phyloP scores from a whole-genome alignment of 2,329 filamentous ascomycete species.

The Dothideomycetes sp. region DNA sequence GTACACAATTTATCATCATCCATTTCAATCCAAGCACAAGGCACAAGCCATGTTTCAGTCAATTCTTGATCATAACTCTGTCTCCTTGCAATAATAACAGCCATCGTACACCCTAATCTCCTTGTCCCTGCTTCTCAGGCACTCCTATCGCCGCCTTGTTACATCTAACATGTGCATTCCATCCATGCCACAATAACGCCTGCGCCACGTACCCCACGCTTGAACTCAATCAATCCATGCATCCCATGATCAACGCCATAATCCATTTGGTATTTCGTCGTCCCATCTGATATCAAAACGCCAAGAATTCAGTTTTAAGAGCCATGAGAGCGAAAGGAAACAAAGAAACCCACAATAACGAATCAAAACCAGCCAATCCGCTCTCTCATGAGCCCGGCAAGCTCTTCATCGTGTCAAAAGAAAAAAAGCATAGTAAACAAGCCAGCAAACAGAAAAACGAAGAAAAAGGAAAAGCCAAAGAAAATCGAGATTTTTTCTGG shows the following conservation, averaged over 20 bases:
- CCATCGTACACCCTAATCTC: constrained; percentile 6
- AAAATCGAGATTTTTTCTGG: constrained; percentile 7
- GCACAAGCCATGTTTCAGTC: constrained; percentile 8
- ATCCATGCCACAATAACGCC: constrained; percentile 8
- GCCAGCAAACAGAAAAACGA: constrained; percentile 3
- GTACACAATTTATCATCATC: too few relatives aligned
- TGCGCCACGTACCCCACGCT: constrained; percentile 11
- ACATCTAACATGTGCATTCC: constrained; percentile 7
- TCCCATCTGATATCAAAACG: constrained; percentile 2
- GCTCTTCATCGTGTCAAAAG: not conserved
- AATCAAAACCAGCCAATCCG: not conserved
- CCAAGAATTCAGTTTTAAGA: constrained; percentile 7
- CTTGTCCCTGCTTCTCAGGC: not conserved
- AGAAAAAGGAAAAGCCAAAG: not conserved
- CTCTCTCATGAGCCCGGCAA: not conserved
- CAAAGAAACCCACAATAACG: not conserved
- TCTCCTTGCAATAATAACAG: constrained; percentile 5
- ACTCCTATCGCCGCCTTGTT: constrained; percentile 5
- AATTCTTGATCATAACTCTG: not conserved
- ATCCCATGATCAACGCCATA: constrained; percentile 11
- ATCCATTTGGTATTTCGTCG: constrained; percentile 11
- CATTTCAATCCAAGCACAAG: not conserved
- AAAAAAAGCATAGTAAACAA: not conserved
- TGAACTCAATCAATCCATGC: constrained; percentile 1
- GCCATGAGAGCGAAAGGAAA: constrained; percentile 4